Evolutionary conservation across 2,329 filamentous ascomycete species (phyloP), one percentile per base, ranked within the genome.

Genomic region (Cryphonectria parasitica): DNA sequence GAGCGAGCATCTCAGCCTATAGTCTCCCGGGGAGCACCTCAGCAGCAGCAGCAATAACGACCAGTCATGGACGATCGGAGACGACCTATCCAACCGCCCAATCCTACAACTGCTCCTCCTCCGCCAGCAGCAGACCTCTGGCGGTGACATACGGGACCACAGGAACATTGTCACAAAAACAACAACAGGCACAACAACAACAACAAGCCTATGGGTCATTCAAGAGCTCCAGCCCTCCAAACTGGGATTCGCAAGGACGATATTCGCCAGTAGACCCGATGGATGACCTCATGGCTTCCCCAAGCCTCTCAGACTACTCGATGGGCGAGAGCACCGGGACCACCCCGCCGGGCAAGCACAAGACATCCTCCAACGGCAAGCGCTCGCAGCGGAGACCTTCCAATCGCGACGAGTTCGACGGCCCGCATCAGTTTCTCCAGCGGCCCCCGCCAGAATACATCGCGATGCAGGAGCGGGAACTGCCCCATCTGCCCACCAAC

Each of bases 381-480:
- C 83, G 85, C 56, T 82, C 87, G 22, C 90, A 92, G 77, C 87
- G 92, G 75, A 88, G 91, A 41, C 89, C 92, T 36, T 93, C 91
- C 58, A 95, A 95, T 82, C 88, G 93, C 72, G 93, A 97, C 83
- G 93, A 96, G 81, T 97, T 97, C 81, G 93, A 96, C 81, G 93
- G 93, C 2, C 93, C 93, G 11, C 92, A 94, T 75, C 93, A 97
- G 79, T 91, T 94, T 75, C 84, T 97, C 74, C 90, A 92, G 74
- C 88, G 90, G 62, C 93, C 92, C 54, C 86, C 90, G 31, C 86
- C 90, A 69, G 89, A 91, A 74, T 90, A 91, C 76, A 87, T 94
- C 75, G 91, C 92, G 73, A 87, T 90, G 80, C 91, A 94, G 82
- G 92, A 95, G 79, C 88, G 91, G 74, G 92, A 95, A 77, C 86